Conservation (phyloP, 257 asterid genomes). For the Cinchona pubescens region DNA sequence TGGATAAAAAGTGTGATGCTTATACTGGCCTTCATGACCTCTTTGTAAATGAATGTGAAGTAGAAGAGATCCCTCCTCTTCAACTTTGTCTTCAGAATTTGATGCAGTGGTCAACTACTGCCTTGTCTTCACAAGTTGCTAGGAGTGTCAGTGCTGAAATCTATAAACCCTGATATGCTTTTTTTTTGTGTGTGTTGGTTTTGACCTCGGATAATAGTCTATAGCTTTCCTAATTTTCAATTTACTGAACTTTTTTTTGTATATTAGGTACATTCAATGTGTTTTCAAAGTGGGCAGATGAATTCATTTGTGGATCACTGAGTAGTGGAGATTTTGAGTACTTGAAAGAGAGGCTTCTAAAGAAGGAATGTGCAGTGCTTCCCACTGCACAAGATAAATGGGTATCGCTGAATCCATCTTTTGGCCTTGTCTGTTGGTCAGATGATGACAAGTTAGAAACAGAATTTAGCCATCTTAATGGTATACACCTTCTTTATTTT, state of each 20-base stretch:
- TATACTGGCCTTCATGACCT: slow-evolving; percentile 81
- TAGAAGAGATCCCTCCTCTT: slow-evolving; percentile 58
- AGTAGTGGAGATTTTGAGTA: slow-evolving; percentile 57
- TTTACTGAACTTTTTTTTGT: slow-evolving; percentile 1
- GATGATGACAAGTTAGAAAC: slow-evolving; percentile 61
- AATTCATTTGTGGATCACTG: slow-evolving; percentile 61
- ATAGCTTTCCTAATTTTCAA: background rate
- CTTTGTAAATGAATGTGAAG: slow-evolving; percentile 89
- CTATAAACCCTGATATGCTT: too few species aligned
- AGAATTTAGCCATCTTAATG: slow-evolving; percentile 61
- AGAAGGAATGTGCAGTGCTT: slow-evolving; percentile 61
- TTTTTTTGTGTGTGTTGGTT: too few species aligned
- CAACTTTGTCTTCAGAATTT: slow-evolving; percentile 72
- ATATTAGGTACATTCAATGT: slow-evolving; percentile 68
- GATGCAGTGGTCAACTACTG: slow-evolving; percentile 54
- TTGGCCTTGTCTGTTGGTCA: slow-evolving; percentile 84
- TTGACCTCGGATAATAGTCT: background rate
- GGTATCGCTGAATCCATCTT: slow-evolving; percentile 81
- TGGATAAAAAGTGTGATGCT: slow-evolving; percentile 22
- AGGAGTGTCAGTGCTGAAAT: slow-evolving; percentile 47
- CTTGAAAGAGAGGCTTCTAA: slow-evolving; percentile 56
- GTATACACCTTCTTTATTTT: slow-evolving; percentile 63
- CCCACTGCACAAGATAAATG: slow-evolving; percentile 90
- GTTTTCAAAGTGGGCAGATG: slow-evolving; percentile 70
- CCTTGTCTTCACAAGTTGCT: slow-evolving; percentile 78